Evolutionary conservation across 2,329 filamentous ascomycete species (phyloP).

Genomic region (Paraconiothyrium brasiliense): DNA sequence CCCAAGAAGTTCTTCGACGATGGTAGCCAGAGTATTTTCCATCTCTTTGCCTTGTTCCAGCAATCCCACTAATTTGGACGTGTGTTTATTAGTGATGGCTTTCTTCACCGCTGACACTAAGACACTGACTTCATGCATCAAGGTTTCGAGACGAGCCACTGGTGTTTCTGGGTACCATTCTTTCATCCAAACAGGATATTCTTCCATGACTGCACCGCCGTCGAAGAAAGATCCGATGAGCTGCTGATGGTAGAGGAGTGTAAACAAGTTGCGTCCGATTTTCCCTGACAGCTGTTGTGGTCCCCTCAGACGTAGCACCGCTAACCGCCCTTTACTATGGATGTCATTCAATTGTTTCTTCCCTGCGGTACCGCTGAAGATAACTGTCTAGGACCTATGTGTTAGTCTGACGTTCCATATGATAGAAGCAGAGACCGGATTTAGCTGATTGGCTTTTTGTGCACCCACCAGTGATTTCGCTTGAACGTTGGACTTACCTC

Average conservation of each 20-base stretch:
- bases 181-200: constrained; percentile 8
- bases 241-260: constrained; percentile 15
- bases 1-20: neutral
- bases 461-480: too few relatives aligned
- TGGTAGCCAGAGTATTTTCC: neutral
- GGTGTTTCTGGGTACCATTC: neutral
- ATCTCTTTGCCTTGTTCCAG: neutral
- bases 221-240: constrained; percentile 6
- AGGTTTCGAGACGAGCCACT: neutral
- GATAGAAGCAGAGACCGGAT: neutral
- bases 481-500: constrained; percentile 1
- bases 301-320: constrained; percentile 6
- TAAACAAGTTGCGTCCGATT: constrained; percentile 8
- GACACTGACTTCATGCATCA: constrained; percentile 8
- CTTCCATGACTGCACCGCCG: neutral
- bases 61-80: neutral
- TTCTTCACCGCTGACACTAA: neutral
- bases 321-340: constrained; percentile 6
- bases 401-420: neutral
- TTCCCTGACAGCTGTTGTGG: constrained; percentile 1
- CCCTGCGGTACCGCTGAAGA: neutral
- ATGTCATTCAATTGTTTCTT: neutral
- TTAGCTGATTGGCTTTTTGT: too few relatives aligned
- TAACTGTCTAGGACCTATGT: neutral
- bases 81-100: neutral